A percentile compares a stretch with the other conserved stretches of the same genome.
Evolutionary conservation across 768 basidiomycete genomes (phyloP).

Genomic region (Mycena galericulata): DNA sequence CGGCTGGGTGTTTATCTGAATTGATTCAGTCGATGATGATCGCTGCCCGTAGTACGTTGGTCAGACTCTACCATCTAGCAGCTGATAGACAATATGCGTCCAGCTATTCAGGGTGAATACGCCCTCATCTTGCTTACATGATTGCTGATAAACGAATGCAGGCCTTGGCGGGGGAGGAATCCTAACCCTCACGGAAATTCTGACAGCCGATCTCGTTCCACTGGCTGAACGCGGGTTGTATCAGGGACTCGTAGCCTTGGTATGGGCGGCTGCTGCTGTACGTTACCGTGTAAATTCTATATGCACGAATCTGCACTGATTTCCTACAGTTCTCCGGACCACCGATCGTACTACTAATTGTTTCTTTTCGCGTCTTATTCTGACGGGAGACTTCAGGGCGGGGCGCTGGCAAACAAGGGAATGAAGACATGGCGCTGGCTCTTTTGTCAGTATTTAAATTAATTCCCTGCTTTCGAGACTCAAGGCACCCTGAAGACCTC

Average conservation of each 20-base stretch:
- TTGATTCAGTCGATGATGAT: slow-evolving; percentile 49
- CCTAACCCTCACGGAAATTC: slow-evolving; percentile 51
- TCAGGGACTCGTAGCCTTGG: slow-evolving; percentile 43
- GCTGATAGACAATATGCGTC: not conserved
- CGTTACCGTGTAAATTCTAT: not conserved
- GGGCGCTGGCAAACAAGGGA: slow-evolving; percentile 38
- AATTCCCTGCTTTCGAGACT: not conserved
- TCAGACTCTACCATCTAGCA: not conserved
- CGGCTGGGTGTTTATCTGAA: not conserved
- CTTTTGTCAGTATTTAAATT: slow-evolving; percentile 45
- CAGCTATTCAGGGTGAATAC: slow-evolving; percentile 45
- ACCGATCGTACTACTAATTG: slow-evolving; percentile 21
- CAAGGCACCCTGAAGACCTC: slow-evolving; percentile 39
- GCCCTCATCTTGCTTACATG: no score
- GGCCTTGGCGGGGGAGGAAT: slow-evolving; percentile 49
- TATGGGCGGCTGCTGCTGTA: slow-evolving; percentile 48
- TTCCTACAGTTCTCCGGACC: slow-evolving; percentile 26
- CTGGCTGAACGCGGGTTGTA: slow-evolving; percentile 54
- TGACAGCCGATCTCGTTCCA: slow-evolving; percentile 57
- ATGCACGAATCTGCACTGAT: not conserved
- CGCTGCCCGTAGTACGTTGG: slow-evolving; percentile 45
- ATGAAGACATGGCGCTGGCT: no score
- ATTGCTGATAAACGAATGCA: not conserved
- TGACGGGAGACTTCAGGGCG: slow-evolving; percentile 22
- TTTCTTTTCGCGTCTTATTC: not conserved